A percentile compares a stretch with the other conserved stretches of the same genome.
These are phyloP conservation scores for Wickerhamiella nectarea DNA, from an alignment of 805 yeast genomes.

Conservation along the genomic window DNA sequence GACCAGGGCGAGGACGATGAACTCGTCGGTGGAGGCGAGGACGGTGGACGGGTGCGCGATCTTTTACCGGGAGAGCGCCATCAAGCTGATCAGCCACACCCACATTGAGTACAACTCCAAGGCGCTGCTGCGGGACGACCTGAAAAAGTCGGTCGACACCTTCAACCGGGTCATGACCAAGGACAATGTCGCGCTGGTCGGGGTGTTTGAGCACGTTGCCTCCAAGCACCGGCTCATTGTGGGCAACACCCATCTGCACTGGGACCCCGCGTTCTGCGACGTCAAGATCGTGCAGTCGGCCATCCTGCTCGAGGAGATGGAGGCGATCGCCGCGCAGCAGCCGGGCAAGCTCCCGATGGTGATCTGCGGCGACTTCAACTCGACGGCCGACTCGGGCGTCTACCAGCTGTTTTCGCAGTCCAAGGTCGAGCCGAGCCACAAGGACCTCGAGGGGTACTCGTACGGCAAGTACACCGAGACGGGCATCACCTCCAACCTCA, in stretches of 20 bases:
- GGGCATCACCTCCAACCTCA: slow-evolving; percentile 71
- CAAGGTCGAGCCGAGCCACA: slow-evolving; percentile 51
- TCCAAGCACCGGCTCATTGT: slow-evolving; percentile 61
- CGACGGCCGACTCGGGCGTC: slow-evolving; percentile 77
- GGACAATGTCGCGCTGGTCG: slow-evolving; percentile 77
- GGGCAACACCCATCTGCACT: slow-evolving; percentile 89
- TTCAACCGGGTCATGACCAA: slow-evolving; percentile 93
- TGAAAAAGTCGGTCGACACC: slow-evolving; percentile 85
- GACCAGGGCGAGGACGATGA: slow-evolving; percentile 85
- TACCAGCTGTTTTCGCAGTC: slow-evolving; percentile 81
- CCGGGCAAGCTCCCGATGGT: slow-evolving; percentile 51
- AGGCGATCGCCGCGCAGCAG: slow-evolving; percentile 34
- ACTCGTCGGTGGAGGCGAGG: slow-evolving; percentile 52
- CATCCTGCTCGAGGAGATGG: slow-evolving; percentile 76
- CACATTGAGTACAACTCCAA: slow-evolving; percentile 60
- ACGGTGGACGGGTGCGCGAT: slow-evolving; percentile 98
- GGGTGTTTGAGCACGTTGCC: slow-evolving; percentile 56
- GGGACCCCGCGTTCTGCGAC: slow-evolving; percentile 96
- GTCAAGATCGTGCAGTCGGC: slow-evolving; percentile 95
- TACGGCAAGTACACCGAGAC: slow-evolving; percentile 85
- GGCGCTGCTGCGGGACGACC: slow-evolving; percentile 43
- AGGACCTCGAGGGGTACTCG: slow-evolving; percentile 71
- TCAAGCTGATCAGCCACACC: slow-evolving; percentile 56
- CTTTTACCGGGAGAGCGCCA: slow-evolving; percentile 58
- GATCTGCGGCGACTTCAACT: slow-evolving; percentile 93